Conservation (phyloP, 176 grass and related monocot genomes). For the Phragmites australis region DNA sequence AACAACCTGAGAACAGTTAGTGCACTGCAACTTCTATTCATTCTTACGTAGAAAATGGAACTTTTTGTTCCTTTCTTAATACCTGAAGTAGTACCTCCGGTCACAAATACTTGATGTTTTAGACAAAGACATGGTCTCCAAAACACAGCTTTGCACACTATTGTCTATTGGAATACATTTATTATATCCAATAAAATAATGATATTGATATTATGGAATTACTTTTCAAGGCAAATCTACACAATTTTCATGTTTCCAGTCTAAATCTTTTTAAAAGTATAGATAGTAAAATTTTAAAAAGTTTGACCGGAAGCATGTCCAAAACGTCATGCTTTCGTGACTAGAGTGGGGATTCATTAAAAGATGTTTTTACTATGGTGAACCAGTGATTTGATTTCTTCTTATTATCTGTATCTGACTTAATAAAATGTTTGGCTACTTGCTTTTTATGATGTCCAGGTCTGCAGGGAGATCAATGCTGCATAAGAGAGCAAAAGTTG, state of each 20-base stretch:
- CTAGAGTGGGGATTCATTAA: not conserved
- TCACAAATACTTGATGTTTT: no score
- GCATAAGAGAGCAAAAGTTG: slow-evolving; percentile 92
- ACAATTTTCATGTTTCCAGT: no score
- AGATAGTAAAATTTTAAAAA: no score
- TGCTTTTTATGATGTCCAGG: slow-evolving; percentile 42
- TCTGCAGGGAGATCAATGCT: slow-evolving; percentile 88
- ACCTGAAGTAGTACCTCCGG: not conserved
- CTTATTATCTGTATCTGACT: not conserved
- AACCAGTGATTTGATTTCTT: slow-evolving; percentile 1
- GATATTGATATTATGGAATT: no score
- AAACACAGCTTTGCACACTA: no score
- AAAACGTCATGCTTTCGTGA: no score
- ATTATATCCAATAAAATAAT: no score
- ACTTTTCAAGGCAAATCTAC: no score
- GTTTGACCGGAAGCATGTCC: no score
- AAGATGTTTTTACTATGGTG: not conserved
- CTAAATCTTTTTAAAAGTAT: no score
- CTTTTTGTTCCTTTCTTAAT: slow-evolving; percentile 22
- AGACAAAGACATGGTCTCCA: no score
- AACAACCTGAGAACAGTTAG: not conserved
- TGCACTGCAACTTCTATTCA: slow-evolving; percentile 16
- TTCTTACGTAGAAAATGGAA: not conserved
- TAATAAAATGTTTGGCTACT: not conserved
- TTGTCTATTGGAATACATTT: no score